A percentile compares a stretch with the other conserved stretches of the same genome.
These are phyloP conservation scores for Radiomyces spectabilis DNA, from an alignment of 192 early-diverging fungal genomes.

Conservation along the genomic window DNA sequence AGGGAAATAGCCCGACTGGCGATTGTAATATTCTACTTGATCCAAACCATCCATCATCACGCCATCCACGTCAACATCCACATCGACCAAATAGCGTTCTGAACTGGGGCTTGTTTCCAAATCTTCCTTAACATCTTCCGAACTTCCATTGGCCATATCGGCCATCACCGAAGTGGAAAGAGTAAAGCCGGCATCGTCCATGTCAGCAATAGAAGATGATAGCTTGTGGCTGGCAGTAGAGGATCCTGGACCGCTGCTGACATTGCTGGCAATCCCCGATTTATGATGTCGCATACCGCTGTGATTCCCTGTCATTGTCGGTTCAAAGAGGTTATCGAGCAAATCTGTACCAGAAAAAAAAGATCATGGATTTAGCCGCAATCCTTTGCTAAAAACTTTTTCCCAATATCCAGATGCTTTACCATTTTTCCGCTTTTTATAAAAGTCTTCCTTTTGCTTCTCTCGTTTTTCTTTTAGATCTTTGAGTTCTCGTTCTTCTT, in stretches of 20 bases:
- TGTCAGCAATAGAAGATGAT: too few relatives aligned
- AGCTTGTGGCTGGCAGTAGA: too few relatives aligned
- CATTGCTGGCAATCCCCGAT: too few relatives aligned
- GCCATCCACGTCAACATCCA: constrained; percentile 23
- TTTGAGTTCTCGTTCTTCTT: constrained; percentile 22
- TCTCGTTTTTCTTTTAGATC: constrained; percentile 18
- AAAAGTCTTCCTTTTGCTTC: constrained; percentile 24
- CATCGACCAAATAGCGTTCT: constrained; percentile 19
- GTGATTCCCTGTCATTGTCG: neutral
- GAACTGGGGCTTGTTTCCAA: too few relatives aligned
- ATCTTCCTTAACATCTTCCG: too few relatives aligned
- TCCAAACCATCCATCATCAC: constrained; percentile 21
- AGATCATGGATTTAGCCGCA: neutral
- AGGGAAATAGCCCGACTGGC: too few relatives aligned
- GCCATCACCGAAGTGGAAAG: too few relatives aligned
- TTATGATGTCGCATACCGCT: constrained; percentile 2
- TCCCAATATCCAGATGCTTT: neutral
- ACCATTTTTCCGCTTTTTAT: constrained; percentile 14
- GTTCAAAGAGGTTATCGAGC: constrained; percentile 29
- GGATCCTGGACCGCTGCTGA: too few relatives aligned
- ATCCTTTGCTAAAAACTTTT: neutral
- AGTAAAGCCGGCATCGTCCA: too few relatives aligned
- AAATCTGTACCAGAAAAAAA: constrained; percentile 18
- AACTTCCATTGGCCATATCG: too few relatives aligned
- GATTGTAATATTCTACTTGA: constrained; percentile 14